These are phyloP conservation scores for Carex scoparia DNA, from an alignment of 176 grass and related monocot species.

Conservation along the genomic window DNA sequence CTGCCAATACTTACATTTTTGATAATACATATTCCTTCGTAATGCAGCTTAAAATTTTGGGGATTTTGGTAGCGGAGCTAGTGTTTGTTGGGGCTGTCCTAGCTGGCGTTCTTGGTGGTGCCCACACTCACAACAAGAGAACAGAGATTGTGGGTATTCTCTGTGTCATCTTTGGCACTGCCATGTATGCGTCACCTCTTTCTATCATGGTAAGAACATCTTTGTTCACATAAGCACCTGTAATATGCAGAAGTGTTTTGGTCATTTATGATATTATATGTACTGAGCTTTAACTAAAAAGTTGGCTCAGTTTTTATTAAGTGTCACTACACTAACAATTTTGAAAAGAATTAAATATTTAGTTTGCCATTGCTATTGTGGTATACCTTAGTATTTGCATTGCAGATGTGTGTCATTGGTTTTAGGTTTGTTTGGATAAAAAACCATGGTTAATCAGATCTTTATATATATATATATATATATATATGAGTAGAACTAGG, in stretches of 20 bases:
- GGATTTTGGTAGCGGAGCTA: constrained; percentile 31
- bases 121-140: constrained; percentile 40
- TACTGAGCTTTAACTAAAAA: not conserved
- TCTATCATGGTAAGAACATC: constrained; percentile 51
- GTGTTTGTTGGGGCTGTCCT: constrained; percentile 44
- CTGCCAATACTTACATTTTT: not conserved
- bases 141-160: constrained; percentile 60
- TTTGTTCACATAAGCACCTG: not conserved
- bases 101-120: constrained; percentile 26
- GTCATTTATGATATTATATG: not conserved
- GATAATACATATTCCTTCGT: not conserved
- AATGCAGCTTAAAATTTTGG: constrained; percentile 44
- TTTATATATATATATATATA: not conserved
- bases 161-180: constrained; percentile 47
- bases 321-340: not conserved
- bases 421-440: not conserved
- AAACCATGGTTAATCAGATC: not conserved
- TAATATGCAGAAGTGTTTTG: not conserved
- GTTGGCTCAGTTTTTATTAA: not conserved
- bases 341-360: not conserved
- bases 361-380: not conserved
- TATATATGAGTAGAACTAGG: not conserved
- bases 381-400: not conserved
- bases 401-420: not conserved
- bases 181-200: constrained; percentile 66